These are phyloP conservation scores for Hemisphaericaspora nanyangensis DNA, from an alignment of 805 yeast genomes.

Conservation along the genomic window DNA sequence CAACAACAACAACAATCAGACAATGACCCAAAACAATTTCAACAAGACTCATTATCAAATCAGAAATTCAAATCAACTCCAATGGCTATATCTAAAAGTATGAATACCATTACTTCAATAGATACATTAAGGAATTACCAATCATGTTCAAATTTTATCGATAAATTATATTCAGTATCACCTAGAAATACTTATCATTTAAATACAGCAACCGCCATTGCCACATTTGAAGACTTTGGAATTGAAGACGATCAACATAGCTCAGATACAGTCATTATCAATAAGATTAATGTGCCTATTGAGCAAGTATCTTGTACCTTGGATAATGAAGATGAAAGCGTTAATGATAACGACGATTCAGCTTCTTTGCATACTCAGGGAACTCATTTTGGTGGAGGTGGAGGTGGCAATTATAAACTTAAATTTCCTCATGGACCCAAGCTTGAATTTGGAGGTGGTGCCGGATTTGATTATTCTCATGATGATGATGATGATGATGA, in stretches of 20 bases:
- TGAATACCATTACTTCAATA: not conserved
- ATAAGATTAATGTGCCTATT: not conserved
- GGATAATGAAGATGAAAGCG: slow-evolving; percentile 1
- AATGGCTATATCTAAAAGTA: not conserved
- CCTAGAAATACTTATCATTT: slow-evolving; percentile 38
- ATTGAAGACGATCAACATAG: slow-evolving; percentile 1
- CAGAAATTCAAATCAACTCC: slow-evolving; percentile 2
- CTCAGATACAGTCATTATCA: too few relatives aligned
- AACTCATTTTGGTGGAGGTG: slow-evolving; percentile 23
- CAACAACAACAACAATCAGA: not conserved
- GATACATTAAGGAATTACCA: slow-evolving; percentile 11
- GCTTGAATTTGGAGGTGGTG: slow-evolving; percentile 25
- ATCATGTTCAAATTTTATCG: slow-evolving; percentile 26
- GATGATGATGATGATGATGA: slow-evolving; percentile 3
- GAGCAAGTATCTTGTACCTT: not conserved
- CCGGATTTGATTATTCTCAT: slow-evolving; percentile 21
- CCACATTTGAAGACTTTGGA: slow-evolving; percentile 14
- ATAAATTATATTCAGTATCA: slow-evolving; percentile 36
- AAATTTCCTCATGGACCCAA: slow-evolving; percentile 20
- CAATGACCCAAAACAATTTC: not conserved
- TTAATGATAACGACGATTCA: not conserved
- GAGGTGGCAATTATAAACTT: slow-evolving; percentile 20
- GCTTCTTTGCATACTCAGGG: slow-evolving; percentile 3
- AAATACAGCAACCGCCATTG: slow-evolving; percentile 22
- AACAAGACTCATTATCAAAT: not conserved